Evolutionary conservation across 192 early-diverging fungal genomes (phyloP).

Genomic region (Rhizophagus clarus): DNA sequence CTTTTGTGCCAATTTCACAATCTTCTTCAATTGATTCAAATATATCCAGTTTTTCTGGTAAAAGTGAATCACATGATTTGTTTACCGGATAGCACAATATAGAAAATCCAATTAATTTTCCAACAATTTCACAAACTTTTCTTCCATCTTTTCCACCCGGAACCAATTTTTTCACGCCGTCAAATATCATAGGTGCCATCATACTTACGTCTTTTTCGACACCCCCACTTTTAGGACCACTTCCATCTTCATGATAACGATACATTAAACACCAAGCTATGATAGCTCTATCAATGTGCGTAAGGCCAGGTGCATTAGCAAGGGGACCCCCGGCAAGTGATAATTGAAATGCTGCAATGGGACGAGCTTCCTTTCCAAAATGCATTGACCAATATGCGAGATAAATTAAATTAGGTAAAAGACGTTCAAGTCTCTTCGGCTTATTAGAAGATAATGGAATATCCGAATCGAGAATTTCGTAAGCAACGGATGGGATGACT

Average conservation of each 20-base stretch:
- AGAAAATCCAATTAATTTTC: conserved; percentile 40
- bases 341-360: conserved; percentile 51
- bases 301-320: conserved; percentile 52
- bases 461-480: conserved; percentile 33
- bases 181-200: conserved; percentile 40
- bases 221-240: conserved; percentile 8
- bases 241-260: conserved; percentile 51
- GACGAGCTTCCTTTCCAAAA: conserved; percentile 56
- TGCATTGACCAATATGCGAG: conserved; percentile 52
- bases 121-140: conserved; percentile 52
- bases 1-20: not conserved
- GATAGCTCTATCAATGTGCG: conserved; percentile 52
- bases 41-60: not conserved
- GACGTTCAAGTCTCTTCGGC: conserved; percentile 35
- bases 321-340: conserved; percentile 53
- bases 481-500: conserved; percentile 30
- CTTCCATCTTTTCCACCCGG: conserved; percentile 44
- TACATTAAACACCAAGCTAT: conserved; percentile 51
- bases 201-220: not conserved
- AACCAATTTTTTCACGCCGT: conserved; percentile 43
- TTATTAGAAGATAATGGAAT: not conserved
- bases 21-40: not conserved
- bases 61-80: not conserved
- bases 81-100: conserved; percentile 35
- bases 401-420: conserved; percentile 49